These are phyloP conservation scores for Talaromyces adpressus DNA, from an alignment of 495 filamentous ascomycete genomes.

Conservation along the genomic window DNA sequence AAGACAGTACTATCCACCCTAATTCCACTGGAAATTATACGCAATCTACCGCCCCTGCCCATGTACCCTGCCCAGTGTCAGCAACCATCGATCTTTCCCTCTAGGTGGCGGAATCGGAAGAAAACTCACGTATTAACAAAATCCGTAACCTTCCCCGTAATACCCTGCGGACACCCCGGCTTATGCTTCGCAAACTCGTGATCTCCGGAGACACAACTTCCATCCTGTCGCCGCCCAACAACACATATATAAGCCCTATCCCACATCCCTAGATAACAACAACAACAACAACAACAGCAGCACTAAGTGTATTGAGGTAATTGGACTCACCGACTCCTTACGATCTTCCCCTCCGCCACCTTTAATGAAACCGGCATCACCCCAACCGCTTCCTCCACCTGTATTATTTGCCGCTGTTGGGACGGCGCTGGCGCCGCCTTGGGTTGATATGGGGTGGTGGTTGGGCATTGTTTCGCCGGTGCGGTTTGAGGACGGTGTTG, in stretches of 20 bases:
- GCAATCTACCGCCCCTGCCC: not conserved
- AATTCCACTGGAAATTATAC: not conserved
- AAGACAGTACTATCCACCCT: not conserved
- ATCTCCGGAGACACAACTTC: slow-evolving; percentile 23
- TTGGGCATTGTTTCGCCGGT: not conserved
- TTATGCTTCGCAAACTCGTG: slow-evolving; percentile 27
- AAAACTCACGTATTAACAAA: not conserved
- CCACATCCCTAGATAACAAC: no score
- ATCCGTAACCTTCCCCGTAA: slow-evolving; percentile 17
- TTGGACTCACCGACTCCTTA: not conserved
- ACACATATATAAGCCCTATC: not conserved
- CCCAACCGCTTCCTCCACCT: slow-evolving; percentile 15
- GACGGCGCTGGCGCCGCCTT: slow-evolving; percentile 21
- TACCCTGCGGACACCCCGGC: slow-evolving; percentile 24
- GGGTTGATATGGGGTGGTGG: slow-evolving; percentile 10
- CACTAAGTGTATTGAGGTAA: no score
- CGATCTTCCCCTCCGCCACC: slow-evolving; percentile 14
- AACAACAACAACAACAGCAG: no score
- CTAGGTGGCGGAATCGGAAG: no score
- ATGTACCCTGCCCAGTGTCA: not conserved
- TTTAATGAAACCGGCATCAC: slow-evolving; percentile 16
- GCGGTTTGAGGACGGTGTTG: slow-evolving; percentile 3
- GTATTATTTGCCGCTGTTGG: slow-evolving; percentile 30
- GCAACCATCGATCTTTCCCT: not conserved
- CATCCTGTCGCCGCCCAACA: not conserved